Evolutionary conservation across 2,329 filamentous ascomycete genomes (phyloP), one percentile per base, ranked within the genome.

Genomic region (Calonectria fujianensis): DNA sequence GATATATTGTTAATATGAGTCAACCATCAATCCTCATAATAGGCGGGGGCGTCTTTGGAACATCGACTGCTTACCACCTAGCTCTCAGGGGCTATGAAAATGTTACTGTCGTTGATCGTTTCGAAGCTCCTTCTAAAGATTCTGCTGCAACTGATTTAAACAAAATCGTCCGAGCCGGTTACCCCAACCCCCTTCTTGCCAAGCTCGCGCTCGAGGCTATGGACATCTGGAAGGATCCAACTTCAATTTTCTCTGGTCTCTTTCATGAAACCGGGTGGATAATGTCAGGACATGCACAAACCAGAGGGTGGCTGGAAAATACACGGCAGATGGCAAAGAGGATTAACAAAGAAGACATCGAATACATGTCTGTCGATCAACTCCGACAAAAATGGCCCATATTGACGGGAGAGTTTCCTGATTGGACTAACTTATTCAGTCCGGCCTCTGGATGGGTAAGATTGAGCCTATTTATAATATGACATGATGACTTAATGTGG

Each of bases 191-290:
- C 16, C 72, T 79, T 64, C 84, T 84, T 69, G 76, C 80, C 57
- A 79, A 79, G 63, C 77, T 83, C 3, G 82, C 80, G 0, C 78
- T 83, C 24, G 83, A 84, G 67, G 82, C 83, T 6, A 77, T 82
- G 41, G 27, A 35, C 13, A 76, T 77, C 29, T 85, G 83, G 83
- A 80, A 81, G 61, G 76, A 80, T 29, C 74, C 74, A 5, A 67
- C 76, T 7, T 81, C 81, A 16, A 67, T 85, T 2, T 84, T 84
- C 67, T 72, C 72, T 39, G 79, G 78, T 20, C 75, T 83, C 18
- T 85, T 84, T 72, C 79, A 74, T 20, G 78, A 82, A 72, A 83
- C 80, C 1, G 84, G 84, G 8, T 85, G 83, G 83, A 76, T 79
- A 63, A 79, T 79, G 78, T 76, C 77, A 2, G 78, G 76, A 1